Conservation (phyloP, 2,329 filamentous ascomycete species). For the Trichocomaceae sp. region DNA sequence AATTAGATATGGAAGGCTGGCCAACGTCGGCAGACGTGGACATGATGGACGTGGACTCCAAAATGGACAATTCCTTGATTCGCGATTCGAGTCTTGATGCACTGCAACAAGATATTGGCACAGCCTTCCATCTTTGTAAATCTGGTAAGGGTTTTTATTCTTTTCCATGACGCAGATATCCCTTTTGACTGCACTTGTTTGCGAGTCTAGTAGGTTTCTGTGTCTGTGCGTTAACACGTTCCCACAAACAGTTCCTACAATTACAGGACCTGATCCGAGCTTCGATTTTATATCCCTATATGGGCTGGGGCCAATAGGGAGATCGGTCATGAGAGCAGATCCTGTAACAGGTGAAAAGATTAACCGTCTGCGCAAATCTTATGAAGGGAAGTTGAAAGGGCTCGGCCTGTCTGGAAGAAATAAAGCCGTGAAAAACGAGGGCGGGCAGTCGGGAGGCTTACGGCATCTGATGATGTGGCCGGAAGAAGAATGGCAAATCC, state of each 20-base stretch:
- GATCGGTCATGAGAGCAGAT: slow-evolving; percentile 54
- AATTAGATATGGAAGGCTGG: slow-evolving; percentile 18
- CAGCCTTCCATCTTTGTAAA: slow-evolving; percentile 45
- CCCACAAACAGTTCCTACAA: slow-evolving; percentile 37
- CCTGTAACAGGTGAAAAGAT: slow-evolving; percentile 58
- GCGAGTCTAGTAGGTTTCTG: slow-evolving; percentile 21
- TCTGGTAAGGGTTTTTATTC: slow-evolving; percentile 39
- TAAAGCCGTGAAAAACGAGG: slow-evolving; percentile 41
- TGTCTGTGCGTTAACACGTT: slow-evolving; percentile 40
- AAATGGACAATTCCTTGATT: slow-evolving; percentile 17
- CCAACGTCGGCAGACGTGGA: slow-evolving; percentile 21
- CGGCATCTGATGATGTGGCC: slow-evolving; percentile 41
- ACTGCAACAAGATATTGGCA: slow-evolving; percentile 41
- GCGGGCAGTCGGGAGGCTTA: slow-evolving; percentile 33
- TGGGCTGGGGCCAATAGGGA: slow-evolving; percentile 49
- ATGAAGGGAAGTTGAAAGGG: slow-evolving; percentile 46
- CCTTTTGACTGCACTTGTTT: slow-evolving; percentile 24
- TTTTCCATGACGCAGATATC: slow-evolving; percentile 27
- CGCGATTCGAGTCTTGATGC: slow-evolving; percentile 34
- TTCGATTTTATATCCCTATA: slow-evolving; percentile 56
- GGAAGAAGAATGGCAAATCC: slow-evolving; percentile 46
- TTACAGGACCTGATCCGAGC: slow-evolving; percentile 50
- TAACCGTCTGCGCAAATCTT: slow-evolving; percentile 54
- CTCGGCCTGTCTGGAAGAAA: slow-evolving; percentile 44
- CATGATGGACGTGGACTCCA: slow-evolving; percentile 37